Percentiles rank a stretch among this genome's conserved stretches.
These are phyloP conservation scores for Podospora anserina DNA, from an alignment of 495 filamentous ascomycete genomes.

Conservation along the genomic window DNA sequence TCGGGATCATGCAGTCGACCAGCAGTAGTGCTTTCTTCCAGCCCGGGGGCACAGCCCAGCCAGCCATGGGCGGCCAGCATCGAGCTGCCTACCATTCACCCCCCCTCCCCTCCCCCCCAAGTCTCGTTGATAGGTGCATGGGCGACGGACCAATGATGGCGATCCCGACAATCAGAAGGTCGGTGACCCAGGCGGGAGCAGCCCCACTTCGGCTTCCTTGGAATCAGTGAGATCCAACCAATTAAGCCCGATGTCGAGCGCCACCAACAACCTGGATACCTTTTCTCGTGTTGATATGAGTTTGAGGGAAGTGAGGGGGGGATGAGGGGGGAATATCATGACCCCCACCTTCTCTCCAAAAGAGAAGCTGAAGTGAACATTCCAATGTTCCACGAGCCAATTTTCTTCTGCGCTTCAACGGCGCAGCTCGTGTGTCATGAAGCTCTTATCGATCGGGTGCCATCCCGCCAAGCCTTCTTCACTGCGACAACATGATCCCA, in stretches of 20 bases:
- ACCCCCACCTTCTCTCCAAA: not conserved
- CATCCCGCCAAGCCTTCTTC: not conserved
- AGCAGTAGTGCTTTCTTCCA: not conserved
- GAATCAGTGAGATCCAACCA: slow-evolving; percentile 11
- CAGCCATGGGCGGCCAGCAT: not conserved
- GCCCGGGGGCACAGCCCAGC: slow-evolving; percentile 1
- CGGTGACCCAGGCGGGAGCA: not conserved
- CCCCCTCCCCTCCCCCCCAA: not conserved
- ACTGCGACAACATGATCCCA: not conserved
- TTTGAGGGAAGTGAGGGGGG: no score
- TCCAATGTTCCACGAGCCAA: not conserved
- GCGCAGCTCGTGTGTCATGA: not conserved
- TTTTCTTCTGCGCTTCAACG: not conserved
- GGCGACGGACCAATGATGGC: slow-evolving; percentile 13
- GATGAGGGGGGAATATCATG: not conserved
- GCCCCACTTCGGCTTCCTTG: slow-evolving; percentile 5
- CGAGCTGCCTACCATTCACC: slow-evolving; percentile 1
- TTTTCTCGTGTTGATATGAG: not conserved
- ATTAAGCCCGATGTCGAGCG: not conserved
- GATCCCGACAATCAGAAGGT: slow-evolving; percentile 19
- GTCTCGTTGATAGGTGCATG: slow-evolving; percentile 15
- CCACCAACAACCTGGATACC: slow-evolving; percentile 5
- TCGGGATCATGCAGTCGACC: not conserved
- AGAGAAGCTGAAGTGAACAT: not conserved
- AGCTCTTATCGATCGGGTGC: not conserved